Conservation (phyloP, 768 basidiomycete species). For the Sporobolomyces roseus region DNA sequence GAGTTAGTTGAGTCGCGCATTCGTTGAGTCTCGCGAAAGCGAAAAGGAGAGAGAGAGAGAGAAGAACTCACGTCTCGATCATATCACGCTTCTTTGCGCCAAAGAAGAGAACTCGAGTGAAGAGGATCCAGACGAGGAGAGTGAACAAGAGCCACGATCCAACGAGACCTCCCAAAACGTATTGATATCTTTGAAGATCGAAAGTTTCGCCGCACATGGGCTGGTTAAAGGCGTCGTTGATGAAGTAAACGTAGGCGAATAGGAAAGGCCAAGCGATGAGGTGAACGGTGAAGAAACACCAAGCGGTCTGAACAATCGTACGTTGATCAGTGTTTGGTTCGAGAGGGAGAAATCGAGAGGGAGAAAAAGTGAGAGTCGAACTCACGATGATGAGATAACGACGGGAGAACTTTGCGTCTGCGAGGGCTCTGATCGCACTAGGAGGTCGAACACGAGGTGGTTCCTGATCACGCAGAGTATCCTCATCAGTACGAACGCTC, state of each 20-base stretch:
- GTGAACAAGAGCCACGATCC: neutral
- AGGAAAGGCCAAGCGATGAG: constrained; percentile 8
- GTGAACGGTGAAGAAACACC: constrained; percentile 7
- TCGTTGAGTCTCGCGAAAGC: too few relatives aligned
- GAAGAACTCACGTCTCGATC: neutral
- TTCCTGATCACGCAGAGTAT: too few relatives aligned
- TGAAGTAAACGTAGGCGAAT: constrained; percentile 6
- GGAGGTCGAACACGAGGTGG: too few relatives aligned
- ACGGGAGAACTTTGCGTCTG: neutral
- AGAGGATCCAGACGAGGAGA: neutral
- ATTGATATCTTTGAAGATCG: neutral
- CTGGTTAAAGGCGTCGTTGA: neutral
- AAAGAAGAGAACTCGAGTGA: neutral
- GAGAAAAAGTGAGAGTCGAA: too few relatives aligned
- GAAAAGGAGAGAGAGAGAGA: constrained; percentile 4
- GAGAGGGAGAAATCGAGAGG: neutral
- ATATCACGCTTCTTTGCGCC: neutral
- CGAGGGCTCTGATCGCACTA: neutral
- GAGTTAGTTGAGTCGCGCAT: too few relatives aligned
- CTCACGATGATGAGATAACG: neutral
- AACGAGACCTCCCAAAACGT: too few relatives aligned
- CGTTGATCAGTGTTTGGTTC: neutral
- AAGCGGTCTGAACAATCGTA: neutral
- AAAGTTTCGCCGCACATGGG: neutral
- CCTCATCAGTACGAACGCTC: too few relatives aligned